Conservation (phyloP, 805 yeast genomes). For the Candida caryicola region DNA sequence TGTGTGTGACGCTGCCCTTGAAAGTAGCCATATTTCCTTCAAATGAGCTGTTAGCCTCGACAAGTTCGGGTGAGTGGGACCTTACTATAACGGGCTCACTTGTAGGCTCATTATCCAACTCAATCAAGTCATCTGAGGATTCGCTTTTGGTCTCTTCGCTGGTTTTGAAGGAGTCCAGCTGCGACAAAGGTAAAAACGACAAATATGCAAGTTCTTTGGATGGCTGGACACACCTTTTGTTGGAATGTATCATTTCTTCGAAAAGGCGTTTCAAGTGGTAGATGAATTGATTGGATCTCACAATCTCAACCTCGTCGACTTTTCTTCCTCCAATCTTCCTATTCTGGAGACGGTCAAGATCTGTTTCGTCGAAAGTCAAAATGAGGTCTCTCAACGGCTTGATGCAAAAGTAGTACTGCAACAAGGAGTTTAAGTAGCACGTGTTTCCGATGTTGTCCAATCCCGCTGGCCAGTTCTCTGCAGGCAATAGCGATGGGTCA, state of each 20-base stretch:
- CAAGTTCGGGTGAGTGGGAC: not conserved
- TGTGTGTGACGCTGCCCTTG: not conserved
- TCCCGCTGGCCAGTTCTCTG: conserved; percentile 83
- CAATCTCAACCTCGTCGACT: conserved; percentile 75
- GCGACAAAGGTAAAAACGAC: conserved; percentile 73
- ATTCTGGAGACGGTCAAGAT: conserved; percentile 11
- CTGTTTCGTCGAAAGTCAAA: conserved; percentile 47
- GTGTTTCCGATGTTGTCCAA: conserved; percentile 94
- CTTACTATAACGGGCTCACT: conserved; percentile 1
- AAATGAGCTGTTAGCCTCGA: not conserved
- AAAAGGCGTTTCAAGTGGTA: conserved; percentile 70
- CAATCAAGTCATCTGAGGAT: conserved; percentile 6
- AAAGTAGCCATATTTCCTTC: not conserved
- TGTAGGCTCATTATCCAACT: conserved; percentile 1
- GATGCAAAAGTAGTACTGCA: conserved; percentile 87
- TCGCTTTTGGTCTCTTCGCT: conserved; percentile 14
- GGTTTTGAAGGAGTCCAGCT: conserved; percentile 56
- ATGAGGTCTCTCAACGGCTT: conserved; percentile 73
- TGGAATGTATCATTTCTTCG: conserved; percentile 61
- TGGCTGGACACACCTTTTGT: conserved; percentile 70
- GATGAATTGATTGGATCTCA: conserved; percentile 79
- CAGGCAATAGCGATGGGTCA: conserved; percentile 56
- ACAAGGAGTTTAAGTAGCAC: conserved; percentile 83
- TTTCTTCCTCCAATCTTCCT: conserved; percentile 84
- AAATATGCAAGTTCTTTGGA: conserved; percentile 80